Conservation (phyloP, 2,329 filamentous ascomycete genomes). For the Calonectria honghensis region DNA sequence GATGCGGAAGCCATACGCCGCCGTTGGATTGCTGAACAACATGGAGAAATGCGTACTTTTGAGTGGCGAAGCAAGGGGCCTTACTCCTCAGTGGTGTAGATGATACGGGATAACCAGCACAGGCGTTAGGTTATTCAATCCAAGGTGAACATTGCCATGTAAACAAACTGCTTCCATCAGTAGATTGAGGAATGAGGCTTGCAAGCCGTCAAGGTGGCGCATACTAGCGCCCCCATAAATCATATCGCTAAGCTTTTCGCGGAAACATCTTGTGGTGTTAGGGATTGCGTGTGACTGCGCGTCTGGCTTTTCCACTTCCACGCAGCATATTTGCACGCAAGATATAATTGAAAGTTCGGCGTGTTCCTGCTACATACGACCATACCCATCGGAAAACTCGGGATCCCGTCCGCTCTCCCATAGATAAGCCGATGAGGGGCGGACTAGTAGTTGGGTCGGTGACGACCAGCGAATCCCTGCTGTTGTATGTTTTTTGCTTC, state of each 20-base stretch:
- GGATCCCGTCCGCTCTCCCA: slow-evolving; percentile 4
- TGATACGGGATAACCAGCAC: background rate
- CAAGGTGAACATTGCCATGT: background rate
- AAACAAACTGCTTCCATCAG: background rate
- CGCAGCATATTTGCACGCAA: accelerated
- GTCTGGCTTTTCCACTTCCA: background rate
- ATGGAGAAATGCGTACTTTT: background rate
- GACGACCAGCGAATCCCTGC: slow-evolving; percentile 5
- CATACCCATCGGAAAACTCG: slow-evolving; percentile 5
- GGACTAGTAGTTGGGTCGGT: slow-evolving; percentile 5
- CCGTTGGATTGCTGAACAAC: background rate
- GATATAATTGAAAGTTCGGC: background rate
- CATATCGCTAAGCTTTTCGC: background rate
- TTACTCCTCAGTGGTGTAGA: background rate
- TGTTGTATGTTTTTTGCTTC: background rate
- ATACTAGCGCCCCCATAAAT: background rate
- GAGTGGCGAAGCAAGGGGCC: background rate
- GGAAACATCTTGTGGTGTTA: background rate
- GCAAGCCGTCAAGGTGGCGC: background rate
- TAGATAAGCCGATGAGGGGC: slow-evolving; percentile 5
- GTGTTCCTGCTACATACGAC: background rate
- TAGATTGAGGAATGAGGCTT: background rate
- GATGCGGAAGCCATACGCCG: background rate
- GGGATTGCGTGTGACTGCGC: too few relatives aligned
- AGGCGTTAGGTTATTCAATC: background rate